These are phyloP conservation scores for Pistacia atlantica DNA, from an alignment of 345 rosid species.

Conservation along the genomic window DNA sequence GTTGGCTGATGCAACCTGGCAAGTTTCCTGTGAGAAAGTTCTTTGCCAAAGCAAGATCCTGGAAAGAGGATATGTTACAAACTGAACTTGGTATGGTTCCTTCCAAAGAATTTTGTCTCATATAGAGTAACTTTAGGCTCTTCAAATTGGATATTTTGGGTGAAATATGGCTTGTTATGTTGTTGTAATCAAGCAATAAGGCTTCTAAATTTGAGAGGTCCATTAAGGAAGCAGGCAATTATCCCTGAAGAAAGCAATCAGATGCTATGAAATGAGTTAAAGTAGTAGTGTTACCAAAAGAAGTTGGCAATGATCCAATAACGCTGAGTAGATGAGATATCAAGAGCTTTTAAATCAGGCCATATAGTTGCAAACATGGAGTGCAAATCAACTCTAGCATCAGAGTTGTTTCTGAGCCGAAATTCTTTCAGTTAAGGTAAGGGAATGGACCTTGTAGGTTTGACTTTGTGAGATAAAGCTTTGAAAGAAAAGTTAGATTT, in stretches of 20 bases:
- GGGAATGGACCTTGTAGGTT: conserved; percentile 25
- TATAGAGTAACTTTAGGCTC: conserved; percentile 10
- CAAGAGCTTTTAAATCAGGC: conserved; percentile 12
- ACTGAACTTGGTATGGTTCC: conserved; percentile 22
- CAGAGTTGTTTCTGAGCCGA: conserved; percentile 3
- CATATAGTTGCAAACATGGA: conserved; percentile 9
- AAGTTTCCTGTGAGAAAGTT: conserved; percentile 26
- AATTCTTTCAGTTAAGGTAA: conserved; percentile 17
- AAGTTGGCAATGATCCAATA: conserved; percentile 24
- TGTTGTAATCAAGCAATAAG: conserved; percentile 7
- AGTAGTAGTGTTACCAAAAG: conserved; percentile 22
- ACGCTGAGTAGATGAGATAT: conserved; percentile 17
- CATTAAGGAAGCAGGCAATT: conserved; percentile 19
- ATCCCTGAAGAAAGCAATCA: conserved; percentile 20
- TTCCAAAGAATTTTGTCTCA: conserved; percentile 7
- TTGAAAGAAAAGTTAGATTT: conserved; percentile 24
- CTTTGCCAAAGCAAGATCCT: background rate
- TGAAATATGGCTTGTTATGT: conserved; percentile 14
- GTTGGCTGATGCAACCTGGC: background rate
- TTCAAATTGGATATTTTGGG: conserved; percentile 23
- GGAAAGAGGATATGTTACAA: too few species aligned
- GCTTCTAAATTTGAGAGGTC: conserved; percentile 12
- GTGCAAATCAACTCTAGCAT: conserved; percentile 13
- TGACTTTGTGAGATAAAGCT: conserved; percentile 16
- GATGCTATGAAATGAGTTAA: conserved; percentile 12